phyloP scores from a whole-genome alignment of 2,329 filamentous ascomycete genomes.

The Cercospora citrullina region DNA sequence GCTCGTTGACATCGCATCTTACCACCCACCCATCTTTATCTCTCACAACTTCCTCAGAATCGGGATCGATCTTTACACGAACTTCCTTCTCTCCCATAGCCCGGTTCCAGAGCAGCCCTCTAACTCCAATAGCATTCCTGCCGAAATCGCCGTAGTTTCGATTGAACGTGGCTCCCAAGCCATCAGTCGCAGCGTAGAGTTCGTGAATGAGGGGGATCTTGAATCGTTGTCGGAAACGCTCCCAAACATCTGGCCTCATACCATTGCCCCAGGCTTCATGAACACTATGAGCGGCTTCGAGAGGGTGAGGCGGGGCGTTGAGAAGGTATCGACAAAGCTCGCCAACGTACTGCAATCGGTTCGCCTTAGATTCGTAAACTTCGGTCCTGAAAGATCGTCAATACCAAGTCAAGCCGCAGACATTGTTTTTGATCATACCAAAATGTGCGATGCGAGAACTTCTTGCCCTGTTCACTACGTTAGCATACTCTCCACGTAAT shows the following conservation, averaged over 20 bases:
- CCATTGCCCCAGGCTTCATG: conserved; percentile 78
- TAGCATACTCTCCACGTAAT: not conserved
- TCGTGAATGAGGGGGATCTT: conserved; percentile 38
- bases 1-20: conserved; percentile 59
- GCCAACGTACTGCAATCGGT: conserved; percentile 79
- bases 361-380: conserved; percentile 66
- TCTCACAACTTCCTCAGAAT: conserved; percentile 66
- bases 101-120: conserved; percentile 32
- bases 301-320: conserved; percentile 60
- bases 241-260: conserved; percentile 79
- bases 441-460: conserved; percentile 74
- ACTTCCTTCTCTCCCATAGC: conserved; percentile 42
- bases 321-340: conserved; percentile 82
- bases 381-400: conserved; percentile 48
- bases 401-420: not conserved
- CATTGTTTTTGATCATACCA: conserved; percentile 51
- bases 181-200: conserved; percentile 42
- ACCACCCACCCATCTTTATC: conserved; percentile 68
- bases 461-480: conserved; percentile 54
- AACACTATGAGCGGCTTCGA: conserved; percentile 71
- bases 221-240: conserved; percentile 72
- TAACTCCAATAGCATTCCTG: conserved; percentile 29
- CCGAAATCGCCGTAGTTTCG: conserved; percentile 33
- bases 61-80: conserved; percentile 67
- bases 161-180: conserved; percentile 34